Evolutionary conservation across 495 filamentous ascomycete genomes (phyloP), one percentile per base, ranked within the genome.

Genomic region (Melanomma pulvis-pyrius): DNA sequence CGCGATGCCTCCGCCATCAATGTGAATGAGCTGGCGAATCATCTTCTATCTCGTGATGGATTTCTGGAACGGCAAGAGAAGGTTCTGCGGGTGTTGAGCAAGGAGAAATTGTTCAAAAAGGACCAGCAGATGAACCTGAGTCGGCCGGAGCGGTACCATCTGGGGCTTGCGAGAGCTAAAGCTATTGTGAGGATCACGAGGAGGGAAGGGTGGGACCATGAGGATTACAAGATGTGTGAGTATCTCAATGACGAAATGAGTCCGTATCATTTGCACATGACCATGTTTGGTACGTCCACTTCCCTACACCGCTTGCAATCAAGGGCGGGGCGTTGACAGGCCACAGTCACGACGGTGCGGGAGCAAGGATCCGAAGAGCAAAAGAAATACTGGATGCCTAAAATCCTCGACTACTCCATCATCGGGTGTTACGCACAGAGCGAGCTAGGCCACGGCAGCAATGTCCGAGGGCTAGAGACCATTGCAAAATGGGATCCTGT

Each of bases 201-300:
- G 34, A 70, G 76, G 47, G 66, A 81, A 57, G 61, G 71, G 30
- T 83, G 81, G 81, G 71, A 71, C 52, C 50, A 72, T 39, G 75
- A 77, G 9, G 79, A 83, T 44, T 75, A 76, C 30, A 75, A 75
- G 25, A 81, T 82, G 77, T 75, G 75, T 1, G 77, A 80, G 66
- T 81, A 81, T 60, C 69, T 83, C 19, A 74, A 77, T 12, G 80
- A 82, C 57, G 81, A 80, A 74, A 76, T 82, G 49, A 79, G 73
- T 19, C 80, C 80, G 9, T 81, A 72, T 55, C 75, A 76, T 70
- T 67, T 78, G 32, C 76, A 78, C 48, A 65, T 69, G 52, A 59
- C 71, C 44, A 78, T 78, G 76, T 78, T 76, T 64, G 39, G 8
- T 12, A 51, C 67, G 22, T 56, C 17, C 11, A 19, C 17, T 34